These are phyloP conservation scores for Neofusicoccum ribis DNA, from an alignment of 2,329 filamentous ascomycete genomes.

Conservation along the genomic window DNA sequence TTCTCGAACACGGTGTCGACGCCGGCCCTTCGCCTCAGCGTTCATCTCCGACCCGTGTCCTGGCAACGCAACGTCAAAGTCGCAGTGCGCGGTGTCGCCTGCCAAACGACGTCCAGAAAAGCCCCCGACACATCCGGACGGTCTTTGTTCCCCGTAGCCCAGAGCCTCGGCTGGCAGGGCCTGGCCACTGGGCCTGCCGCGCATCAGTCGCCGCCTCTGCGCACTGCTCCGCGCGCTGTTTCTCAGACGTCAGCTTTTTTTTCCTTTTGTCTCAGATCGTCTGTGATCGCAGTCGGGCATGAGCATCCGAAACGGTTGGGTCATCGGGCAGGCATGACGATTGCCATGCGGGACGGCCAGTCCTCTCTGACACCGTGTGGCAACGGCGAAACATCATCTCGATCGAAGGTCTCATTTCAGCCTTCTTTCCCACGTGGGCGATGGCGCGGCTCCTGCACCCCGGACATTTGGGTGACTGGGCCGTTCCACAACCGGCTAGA, in stretches of 20 bases:
- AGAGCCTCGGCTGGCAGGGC: neutral
- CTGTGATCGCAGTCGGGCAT: neutral
- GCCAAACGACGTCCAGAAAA: slow-evolving; percentile 1
- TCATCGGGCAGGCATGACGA: neutral
- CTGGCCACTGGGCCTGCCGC: slow-evolving; percentile 10
- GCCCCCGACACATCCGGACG: neutral
- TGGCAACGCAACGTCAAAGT: slow-evolving; percentile 8
- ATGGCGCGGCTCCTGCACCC: slow-evolving; percentile 15
- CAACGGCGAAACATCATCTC: slow-evolving; percentile 12
- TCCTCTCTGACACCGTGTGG: neutral
- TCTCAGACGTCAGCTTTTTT: neutral
- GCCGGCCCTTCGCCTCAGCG: slow-evolving; percentile 11
- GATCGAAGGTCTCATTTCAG: slow-evolving; percentile 5
- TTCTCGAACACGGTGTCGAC: slow-evolving; percentile 11
- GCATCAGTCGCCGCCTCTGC: neutral
- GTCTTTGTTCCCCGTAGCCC: neutral
- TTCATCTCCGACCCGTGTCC: slow-evolving; percentile 17
- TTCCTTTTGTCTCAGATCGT: slow-evolving; percentile 11
- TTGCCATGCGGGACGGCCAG: neutral
- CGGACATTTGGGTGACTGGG: slow-evolving; percentile 10
- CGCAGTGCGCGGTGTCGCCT: slow-evolving; percentile 8
- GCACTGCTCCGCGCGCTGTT: neutral
- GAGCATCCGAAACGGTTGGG: neutral
- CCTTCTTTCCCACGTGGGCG: slow-evolving; percentile 9
- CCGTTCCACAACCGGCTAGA: slow-evolving; percentile 6